These are phyloP conservation scores for Chimonanthus salicifolius DNA, from an alignment of 164 flowering plant species.

Conservation along the genomic window DNA sequence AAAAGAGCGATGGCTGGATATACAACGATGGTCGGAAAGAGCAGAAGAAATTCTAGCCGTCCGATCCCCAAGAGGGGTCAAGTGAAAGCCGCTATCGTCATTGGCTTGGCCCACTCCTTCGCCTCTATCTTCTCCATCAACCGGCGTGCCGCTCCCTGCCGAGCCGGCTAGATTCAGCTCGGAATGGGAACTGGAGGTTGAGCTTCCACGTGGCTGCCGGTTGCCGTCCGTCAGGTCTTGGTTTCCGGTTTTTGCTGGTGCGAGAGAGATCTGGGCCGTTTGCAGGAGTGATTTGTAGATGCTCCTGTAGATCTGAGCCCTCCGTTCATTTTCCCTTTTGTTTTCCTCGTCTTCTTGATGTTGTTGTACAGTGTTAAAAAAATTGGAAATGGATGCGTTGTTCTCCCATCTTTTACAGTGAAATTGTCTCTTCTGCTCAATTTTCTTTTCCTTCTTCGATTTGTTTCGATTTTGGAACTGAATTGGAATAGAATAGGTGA, in stretches of 20 bases:
- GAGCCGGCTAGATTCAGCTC: background rate
- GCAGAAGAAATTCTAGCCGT: background rate
- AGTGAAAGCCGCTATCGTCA: conserved; percentile 6
- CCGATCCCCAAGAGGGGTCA: conserved; percentile 10
- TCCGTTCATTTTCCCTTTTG: background rate
- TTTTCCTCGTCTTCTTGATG: background rate
- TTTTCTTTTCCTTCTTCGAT: background rate
- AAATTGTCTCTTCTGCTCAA: background rate
- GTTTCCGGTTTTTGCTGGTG: background rate
- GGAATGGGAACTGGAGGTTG: background rate
- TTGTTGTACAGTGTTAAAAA: background rate
- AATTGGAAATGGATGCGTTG: background rate
- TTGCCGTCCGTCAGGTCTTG: background rate
- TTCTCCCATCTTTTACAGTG: background rate
- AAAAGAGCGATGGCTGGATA: background rate
- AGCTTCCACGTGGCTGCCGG: background rate
- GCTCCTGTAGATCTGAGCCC: background rate
- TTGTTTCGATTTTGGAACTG: background rate
- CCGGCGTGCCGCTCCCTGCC: background rate
- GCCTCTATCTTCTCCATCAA: conserved; percentile 9
- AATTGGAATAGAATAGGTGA: background rate
- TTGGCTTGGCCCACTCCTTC: conserved; percentile 9
- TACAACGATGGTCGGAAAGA: conserved; percentile 1
- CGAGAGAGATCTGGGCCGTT: background rate
- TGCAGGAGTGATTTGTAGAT: background rate